These are phyloP conservation scores for Mortierella claussenii DNA, from an alignment of 192 early-diverging fungal genomes.

Conservation along the genomic window DNA sequence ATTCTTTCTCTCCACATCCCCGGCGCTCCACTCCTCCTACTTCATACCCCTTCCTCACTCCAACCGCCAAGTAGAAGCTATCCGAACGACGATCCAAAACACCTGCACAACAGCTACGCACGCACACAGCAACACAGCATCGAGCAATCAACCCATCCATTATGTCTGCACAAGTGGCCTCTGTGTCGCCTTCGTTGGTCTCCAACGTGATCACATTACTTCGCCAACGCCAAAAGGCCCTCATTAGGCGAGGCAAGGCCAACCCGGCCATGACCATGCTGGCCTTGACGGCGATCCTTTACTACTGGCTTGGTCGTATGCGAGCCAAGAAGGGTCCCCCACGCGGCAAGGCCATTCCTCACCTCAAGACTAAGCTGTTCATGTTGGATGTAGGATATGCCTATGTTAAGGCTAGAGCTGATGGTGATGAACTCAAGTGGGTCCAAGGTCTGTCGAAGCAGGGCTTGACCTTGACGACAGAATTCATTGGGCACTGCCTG, in stretches of 20 bases:
- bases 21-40: not conserved
- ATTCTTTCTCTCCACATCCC: not conserved
- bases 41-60: not conserved
- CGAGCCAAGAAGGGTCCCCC: conserved; percentile 41
- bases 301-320: conserved; percentile 50
- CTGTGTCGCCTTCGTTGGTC: conserved; percentile 28
- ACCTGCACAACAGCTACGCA: too few relatives aligned
- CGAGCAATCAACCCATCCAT: not conserved
- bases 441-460: conserved; percentile 48
- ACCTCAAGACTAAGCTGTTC: conserved; percentile 36
- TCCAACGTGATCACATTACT: conserved; percentile 37
- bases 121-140: not conserved
- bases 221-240: conserved; percentile 43
- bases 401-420: conserved; percentile 35
- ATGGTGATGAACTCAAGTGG: conserved; percentile 47
- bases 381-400: conserved; percentile 37
- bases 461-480: conserved; percentile 39
- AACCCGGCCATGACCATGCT: conserved; percentile 52
- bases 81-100: too few relatives aligned
- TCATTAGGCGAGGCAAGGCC: conserved; percentile 48
- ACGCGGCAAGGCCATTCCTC: conserved; percentile 50
- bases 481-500: conserved; percentile 42
- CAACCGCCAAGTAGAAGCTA: too few relatives aligned
- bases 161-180: conserved; percentile 25
- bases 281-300: conserved; percentile 45